Base-by-base conservation (phyloP, 768 basidiomycete genomes). In the Leccinum disarticulatum region DNA sequence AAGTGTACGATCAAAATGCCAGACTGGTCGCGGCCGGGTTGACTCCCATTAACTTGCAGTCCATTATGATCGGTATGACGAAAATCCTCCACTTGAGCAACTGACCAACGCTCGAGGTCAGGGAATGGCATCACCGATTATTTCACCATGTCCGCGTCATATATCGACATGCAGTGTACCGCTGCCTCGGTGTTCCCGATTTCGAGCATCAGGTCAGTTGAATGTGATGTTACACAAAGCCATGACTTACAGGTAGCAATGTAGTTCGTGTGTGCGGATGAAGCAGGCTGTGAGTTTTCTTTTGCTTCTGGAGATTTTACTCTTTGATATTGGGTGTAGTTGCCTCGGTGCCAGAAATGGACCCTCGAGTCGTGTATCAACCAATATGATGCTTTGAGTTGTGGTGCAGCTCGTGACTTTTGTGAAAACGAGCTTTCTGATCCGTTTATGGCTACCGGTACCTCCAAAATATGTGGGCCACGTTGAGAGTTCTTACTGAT, bases 321-420 rank as follows among this genome's bases (percentile, higher is more conserved):
- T 6, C 7, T 19, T 33, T 56, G 19, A 62, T 8, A 9, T 41
- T 60, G 17, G 46, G 7, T n/a, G 27, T 63, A 90, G 87, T 77
- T 93, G 14, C 88, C 90, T 30, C 83, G 86, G 41, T 94, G 92
- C 71, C 75, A 85, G 63, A 80, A 80, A 61, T 80, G 80, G 61
- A 77, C 87, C 61, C 72, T 79, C 17, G 74, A 79, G 35, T 77
- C 78, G 36, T 95, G 92, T 62, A 77, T 92, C 48, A 80, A 89
- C 58, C 75, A 75, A 14, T 88, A 86, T 61, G 91, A 95, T 67
- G 70, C 77, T 6, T 82, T 90, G 61, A 78, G 81, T 63, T 95
- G 92, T 64, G 74, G 77, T 9, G 90, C 86, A 15, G 89, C 91
- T 7, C 77, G 82, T 51, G 70, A 63, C 43, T 92, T 92, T 68